phyloP scores from a whole-genome alignment of 306 rosid species.

The Cucumis melo region DNA sequence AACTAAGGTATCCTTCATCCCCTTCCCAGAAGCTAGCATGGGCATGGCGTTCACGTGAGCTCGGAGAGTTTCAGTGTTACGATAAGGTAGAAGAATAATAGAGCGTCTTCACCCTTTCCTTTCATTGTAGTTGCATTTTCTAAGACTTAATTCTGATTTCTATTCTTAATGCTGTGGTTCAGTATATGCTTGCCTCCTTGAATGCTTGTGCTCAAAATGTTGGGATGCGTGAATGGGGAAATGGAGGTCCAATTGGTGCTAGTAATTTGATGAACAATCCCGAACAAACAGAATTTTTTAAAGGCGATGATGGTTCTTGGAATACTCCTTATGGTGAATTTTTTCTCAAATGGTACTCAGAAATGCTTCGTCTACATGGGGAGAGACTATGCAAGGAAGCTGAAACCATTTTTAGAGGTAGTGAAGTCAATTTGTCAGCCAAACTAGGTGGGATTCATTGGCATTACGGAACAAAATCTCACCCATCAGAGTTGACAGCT shows the following conservation, averaged over 20 bases:
- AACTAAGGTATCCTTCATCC: conserved; percentile 69
- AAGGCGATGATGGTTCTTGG: conserved; percentile 47
- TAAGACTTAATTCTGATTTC: background rate
- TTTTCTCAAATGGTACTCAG: conserved; percentile 84
- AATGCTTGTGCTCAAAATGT: conserved; percentile 54
- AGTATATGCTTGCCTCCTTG: conserved; percentile 81
- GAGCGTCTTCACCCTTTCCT: background rate
- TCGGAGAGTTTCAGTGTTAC: conserved; percentile 87
- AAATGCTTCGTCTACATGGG: conserved; percentile 70
- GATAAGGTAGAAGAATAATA: conserved; percentile 50
- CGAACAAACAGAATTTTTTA: conserved; percentile 37
- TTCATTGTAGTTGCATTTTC: background rate
- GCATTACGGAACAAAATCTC: conserved; percentile 53
- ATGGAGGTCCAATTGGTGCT: conserved; percentile 49
- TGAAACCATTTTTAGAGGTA: conserved; percentile 63
- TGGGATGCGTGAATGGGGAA: conserved; percentile 74
- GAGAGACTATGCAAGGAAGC: conserved; percentile 76
- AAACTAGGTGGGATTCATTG: conserved; percentile 66
- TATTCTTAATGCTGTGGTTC: conserved; percentile 7
- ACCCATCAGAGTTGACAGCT: conserved; percentile 77
- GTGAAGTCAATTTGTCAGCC: conserved; percentile 44
- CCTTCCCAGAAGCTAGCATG: conserved; percentile 31
- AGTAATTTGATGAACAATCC: conserved; percentile 45
- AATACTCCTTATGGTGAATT: conserved; percentile 46
- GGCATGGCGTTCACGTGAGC: conserved; percentile 36